Percentiles rank a stretch among this genome's conserved stretches.
Conservation (phyloP, 2,329 filamentous ascomycete species). For the Alternaria arbusti region DNA sequence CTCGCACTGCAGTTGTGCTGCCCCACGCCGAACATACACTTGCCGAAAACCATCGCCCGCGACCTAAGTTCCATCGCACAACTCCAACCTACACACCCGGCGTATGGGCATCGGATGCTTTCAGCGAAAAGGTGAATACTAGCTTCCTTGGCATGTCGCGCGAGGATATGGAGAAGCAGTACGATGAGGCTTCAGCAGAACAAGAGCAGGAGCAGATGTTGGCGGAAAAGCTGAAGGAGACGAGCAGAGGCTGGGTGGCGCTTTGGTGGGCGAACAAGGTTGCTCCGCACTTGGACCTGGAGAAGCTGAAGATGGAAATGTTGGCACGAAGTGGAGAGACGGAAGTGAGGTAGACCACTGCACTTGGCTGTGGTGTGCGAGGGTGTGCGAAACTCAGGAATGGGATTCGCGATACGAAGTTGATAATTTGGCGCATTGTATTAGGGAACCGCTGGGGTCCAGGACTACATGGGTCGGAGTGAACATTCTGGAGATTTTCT, state of each 20-base stretch:
- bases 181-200: constrained; percentile 2
- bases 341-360: not conserved
- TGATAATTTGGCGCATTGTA: too few relatives aligned
- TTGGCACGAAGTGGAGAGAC: not conserved
- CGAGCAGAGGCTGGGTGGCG: constrained; percentile 6
- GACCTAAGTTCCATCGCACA: constrained; percentile 1
- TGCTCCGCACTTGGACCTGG: not conserved
- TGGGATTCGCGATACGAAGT: too few relatives aligned
- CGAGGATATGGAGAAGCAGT: not conserved
- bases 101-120: constrained; percentile 12
- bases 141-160: constrained; percentile 6
- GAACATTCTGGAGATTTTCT: not conserved
- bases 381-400: too few relatives aligned
- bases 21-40: constrained; percentile 5
- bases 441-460: too few relatives aligned
- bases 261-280: constrained; percentile 13
- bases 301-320: not conserved
- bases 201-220: constrained; percentile 3
- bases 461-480: not conserved
- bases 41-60: constrained; percentile 6
- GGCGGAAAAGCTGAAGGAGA: constrained; percentile 2
- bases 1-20: not conserved
- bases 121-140: constrained; percentile 14
- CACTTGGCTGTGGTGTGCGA: not conserved
- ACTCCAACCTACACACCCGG: constrained; percentile 6